phyloP scores from a whole-genome alignment of 805 yeast species.

The Candida nitratophila region DNA sequence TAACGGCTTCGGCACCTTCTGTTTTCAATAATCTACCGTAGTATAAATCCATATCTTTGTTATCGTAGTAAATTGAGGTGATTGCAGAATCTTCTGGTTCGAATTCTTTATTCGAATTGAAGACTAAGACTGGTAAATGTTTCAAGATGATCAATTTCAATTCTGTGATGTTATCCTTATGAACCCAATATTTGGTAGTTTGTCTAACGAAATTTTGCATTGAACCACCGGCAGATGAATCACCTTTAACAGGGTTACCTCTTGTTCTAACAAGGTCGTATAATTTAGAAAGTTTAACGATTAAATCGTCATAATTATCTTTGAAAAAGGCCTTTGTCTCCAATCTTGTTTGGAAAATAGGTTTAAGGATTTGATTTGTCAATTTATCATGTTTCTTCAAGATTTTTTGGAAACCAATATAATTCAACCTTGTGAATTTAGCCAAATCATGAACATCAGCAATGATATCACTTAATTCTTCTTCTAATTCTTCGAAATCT shows the following conservation, averaged over 20 bases:
- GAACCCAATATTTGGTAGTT: slow-evolving; percentile 99
- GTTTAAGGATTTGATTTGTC: slow-evolving; percentile 73
- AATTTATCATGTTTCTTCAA: slow-evolving; percentile 94
- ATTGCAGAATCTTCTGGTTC: slow-evolving; percentile 93
- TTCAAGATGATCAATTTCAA: slow-evolving; percentile 85
- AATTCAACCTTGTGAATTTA: slow-evolving; percentile 86
- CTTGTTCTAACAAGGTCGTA: slow-evolving; percentile 93
- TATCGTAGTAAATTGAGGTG: slow-evolving; percentile 94
- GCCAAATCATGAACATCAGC: slow-evolving; percentile 97
- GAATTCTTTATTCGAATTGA: slow-evolving; percentile 93
- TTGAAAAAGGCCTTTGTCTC: slow-evolving; percentile 94
- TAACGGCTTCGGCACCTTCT: slow-evolving; percentile 98
- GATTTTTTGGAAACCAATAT: slow-evolving; percentile 95
- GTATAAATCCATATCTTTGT: slow-evolving; percentile 81
- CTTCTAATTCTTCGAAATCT: slow-evolving; percentile 69
- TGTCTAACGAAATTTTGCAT: slow-evolving; percentile 98
- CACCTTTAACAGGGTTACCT: slow-evolving; percentile 93
- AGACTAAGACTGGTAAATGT: slow-evolving; percentile 94
- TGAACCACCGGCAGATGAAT: slow-evolving; percentile 94
- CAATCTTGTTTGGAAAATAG: slow-evolving; percentile 88
- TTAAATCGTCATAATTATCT: slow-evolving; percentile 84
- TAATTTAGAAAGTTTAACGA: slow-evolving; percentile 80
- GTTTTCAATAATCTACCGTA: slow-evolving; percentile 92
- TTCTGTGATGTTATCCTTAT: slow-evolving; percentile 88
- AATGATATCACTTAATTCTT: slow-evolving; percentile 76